Base-by-base conservation (phyloP, 352 stramenopile genomes). In the Plasmopara muralis region DNA sequence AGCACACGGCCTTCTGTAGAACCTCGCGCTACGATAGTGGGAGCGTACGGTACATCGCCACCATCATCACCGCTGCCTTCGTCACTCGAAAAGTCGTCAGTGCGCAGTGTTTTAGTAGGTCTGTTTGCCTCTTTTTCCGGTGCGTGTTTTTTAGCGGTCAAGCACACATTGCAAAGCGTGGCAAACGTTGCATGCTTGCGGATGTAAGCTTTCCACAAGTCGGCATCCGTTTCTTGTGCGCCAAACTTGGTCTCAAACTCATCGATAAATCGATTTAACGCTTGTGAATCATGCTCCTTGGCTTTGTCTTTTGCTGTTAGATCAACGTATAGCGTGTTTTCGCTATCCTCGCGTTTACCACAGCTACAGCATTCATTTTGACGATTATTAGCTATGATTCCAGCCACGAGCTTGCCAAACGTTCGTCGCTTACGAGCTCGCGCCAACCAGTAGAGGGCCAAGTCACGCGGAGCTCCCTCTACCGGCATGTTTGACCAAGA, bases 201-300 rank as follows among this genome's bases (percentile, higher is more conserved):
- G 64, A 98, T 98, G 73, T 94, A 98, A 16, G 95, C 92, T 73
- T 98, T 98, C 95, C 95, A 98, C 5, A 98, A 69, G 60, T 96
- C 87, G 0, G 74, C 57, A 52, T 97, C 87, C 50, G 85, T 75
- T 66, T 98, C 92, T 38, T 78, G 54, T 15, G 77, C 66, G 28
- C 87, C 89, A 56, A 97, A 97, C 42, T 89, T 74, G 10, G 28
- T 62, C 49, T 92, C 80, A 47, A 89, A 92, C 12, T 67, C 78
- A 44, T 81, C 56, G 31, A 92, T 89, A 6, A 92, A 67, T 25
- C 72, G 72, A 47, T 96, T 85, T 35, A 96, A 77, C 9, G 75
- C 86, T 7, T 57, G 66, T 10, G 67, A 73, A 61, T 95, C 79
- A 33, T 89, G 86, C 13, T 78, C 72, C 10, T 70, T 76, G 57